A percentile compares a stretch with the other conserved stretches of the same genome.
Evolutionary conservation across 2,329 filamentous ascomycete genomes (phyloP).

Genomic region (Dactylonectria macrodidyma): DNA sequence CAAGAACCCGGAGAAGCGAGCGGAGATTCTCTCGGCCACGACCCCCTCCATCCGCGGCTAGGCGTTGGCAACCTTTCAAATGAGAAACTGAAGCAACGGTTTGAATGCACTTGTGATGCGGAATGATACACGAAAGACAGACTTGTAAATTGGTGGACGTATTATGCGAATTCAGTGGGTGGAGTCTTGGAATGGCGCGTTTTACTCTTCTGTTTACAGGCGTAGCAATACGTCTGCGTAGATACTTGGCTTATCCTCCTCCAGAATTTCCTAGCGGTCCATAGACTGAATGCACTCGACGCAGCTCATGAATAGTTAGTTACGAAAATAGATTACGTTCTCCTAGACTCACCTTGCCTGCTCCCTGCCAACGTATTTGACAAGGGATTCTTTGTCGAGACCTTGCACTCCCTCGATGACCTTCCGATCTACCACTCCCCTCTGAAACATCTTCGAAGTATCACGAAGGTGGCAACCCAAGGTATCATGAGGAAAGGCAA

Average conservation of each 20-base stretch:
- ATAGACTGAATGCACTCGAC: conserved; percentile 9
- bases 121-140: conserved; percentile 18
- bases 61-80: not conserved
- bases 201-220: conserved; percentile 5
- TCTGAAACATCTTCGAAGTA: no score
- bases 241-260: not conserved
- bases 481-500: no score
- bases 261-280: conserved; percentile 3
- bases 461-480: no score
- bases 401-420: no score
- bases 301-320: conserved; percentile 10
- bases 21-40: conserved; percentile 43
- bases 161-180: not conserved
- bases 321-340: not conserved
- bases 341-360: not conserved
- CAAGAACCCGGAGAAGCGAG: conserved; percentile 59
- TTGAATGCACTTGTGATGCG: not conserved
- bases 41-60: conserved; percentile 43
- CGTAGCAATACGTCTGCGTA: not conserved
- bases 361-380: no score
- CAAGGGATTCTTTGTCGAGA: no score
- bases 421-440: no score
- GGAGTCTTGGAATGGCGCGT: conserved; percentile 8
- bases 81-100: not conserved
- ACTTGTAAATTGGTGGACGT: conserved; percentile 12